Base-by-base conservation (phyloP, 192 early-diverging fungal species). In the Phlyctochytrium planicorne region DNA sequence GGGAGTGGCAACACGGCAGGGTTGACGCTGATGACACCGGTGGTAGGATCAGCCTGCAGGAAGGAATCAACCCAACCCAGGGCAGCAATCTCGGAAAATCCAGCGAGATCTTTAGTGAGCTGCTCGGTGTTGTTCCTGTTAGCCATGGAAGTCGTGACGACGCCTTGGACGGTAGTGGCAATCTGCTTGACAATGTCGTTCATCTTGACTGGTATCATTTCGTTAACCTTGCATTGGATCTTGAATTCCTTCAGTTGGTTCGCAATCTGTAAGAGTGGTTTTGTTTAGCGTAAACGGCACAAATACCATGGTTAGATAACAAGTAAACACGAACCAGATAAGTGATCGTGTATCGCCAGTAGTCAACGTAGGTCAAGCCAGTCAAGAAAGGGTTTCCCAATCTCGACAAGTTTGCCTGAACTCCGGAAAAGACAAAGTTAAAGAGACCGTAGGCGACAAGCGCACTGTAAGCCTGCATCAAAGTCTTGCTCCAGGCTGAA, bases 401-500 rank as follows among this genome's bases (percentile, higher is more conserved):
- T 47, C 20, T 47, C 10, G 10, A 14, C 6, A 47, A 47, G 40
- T 47, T 47, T 6, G 40, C 40, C 40, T 47, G 40, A 47, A 47
- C 40, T 14, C 40, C 40, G 10, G 40, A 47, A 20, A 47, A 47
- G 10, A 47, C 40, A 47, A 14, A 47, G 40, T 47, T 47, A 20
- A 47, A 47, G 10, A 47, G 20, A 20, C 40, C 40, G 40, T 47
- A 47, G 10, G 40, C 40, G 10, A 47, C 40, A 20, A 47, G 40
- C 40, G 40, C 40, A 6, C 10, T 47, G 40, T 47, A 47, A 47
- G 40, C 40, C 40, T 47, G 40, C 40, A 47, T 47, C 40, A 47
- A 20, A 6, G 40, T 14, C 40, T 47, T 47, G 40, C 40, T 14
- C 40, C 40, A 47, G 20, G 40, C 40, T 20, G 40, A 47, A 20